Conservation (phyloP, 768 basidiomycete genomes). For the Trametes cinnabarina region DNA sequence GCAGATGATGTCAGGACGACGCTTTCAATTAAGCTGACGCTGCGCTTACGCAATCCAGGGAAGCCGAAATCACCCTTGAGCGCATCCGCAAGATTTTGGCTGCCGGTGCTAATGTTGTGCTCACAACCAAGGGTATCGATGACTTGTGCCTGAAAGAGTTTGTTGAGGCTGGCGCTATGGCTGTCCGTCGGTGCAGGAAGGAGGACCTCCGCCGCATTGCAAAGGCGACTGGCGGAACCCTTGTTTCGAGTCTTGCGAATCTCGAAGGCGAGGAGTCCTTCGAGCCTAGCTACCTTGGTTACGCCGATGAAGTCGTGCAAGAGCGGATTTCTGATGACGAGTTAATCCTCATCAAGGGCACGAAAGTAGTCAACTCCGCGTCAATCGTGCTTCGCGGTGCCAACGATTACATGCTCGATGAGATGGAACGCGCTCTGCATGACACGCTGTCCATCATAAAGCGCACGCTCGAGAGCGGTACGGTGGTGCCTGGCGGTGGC, state of each 20-base stretch:
- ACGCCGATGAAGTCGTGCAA: slow-evolving; percentile 93
- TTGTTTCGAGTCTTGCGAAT: slow-evolving; percentile 91
- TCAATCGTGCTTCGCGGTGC: slow-evolving; percentile 95
- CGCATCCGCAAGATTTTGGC: slow-evolving; percentile 94
- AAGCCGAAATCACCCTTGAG: slow-evolving; percentile 94
- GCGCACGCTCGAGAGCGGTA: slow-evolving; percentile 92
- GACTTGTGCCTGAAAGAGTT: slow-evolving; percentile 98
- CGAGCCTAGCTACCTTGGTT: slow-evolving; percentile 86
- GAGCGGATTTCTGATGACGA: slow-evolving; percentile 99
- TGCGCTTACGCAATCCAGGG: slow-evolving; percentile 45
- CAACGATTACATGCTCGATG: slow-evolving; percentile 98
- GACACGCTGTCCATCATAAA: slow-evolving; percentile 95
- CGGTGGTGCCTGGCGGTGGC: slow-evolving; percentile 95
- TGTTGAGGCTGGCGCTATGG: slow-evolving; percentile 98
- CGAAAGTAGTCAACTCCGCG: slow-evolving; percentile 90
- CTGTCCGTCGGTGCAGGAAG: slow-evolving; percentile 94
- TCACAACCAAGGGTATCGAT: slow-evolving; percentile 98
- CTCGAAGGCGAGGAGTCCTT: slow-evolving; percentile 98
- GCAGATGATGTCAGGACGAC: slow-evolving; percentile 18
- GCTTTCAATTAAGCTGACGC: background rate
- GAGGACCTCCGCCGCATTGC: slow-evolving; percentile 97
- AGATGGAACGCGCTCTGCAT: slow-evolving; percentile 97
- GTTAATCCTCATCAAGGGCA: slow-evolving; percentile 95
- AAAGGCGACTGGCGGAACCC: slow-evolving; percentile 92
- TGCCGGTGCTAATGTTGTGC: slow-evolving; percentile 92